Evolutionary conservation across 1,284 basidiomycete genomes (phyloP).

Genomic region (Apiotrichum gamsii): DNA sequence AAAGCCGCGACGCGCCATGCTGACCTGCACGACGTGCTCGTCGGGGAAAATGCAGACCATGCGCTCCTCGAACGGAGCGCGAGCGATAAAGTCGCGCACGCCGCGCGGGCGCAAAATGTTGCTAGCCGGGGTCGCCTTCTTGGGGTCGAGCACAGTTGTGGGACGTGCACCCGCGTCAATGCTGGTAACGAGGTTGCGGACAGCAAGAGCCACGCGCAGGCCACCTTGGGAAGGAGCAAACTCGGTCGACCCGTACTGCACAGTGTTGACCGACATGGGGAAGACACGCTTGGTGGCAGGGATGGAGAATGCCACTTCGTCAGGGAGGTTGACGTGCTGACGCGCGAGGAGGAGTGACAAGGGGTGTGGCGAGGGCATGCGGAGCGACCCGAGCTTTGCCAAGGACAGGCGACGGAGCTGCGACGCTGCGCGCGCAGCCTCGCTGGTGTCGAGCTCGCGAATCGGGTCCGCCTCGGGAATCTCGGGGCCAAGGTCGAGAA

Average conservation of each 20-base stretch:
- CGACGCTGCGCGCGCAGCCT: conserved; percentile 15
- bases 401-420: conserved; percentile 34
- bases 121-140: conserved; percentile 2
- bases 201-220: conserved; percentile 27
- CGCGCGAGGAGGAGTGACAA: conserved; percentile 29
- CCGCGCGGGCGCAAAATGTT: conserved; percentile 25
- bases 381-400: conserved; percentile 32
- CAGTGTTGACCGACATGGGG: conserved; percentile 34
- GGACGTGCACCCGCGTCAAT: conserved; percentile 31
- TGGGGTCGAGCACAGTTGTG: not conserved
- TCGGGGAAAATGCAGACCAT: conserved; percentile 31
- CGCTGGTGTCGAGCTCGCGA: conserved; percentile 1
- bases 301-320: conserved; percentile 39
- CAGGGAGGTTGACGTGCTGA: conserved; percentile 33
- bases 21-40: conserved; percentile 27
- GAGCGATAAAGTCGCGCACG: conserved; percentile 35
- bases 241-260: conserved; percentile 11
- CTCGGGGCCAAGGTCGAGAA: conserved; percentile 5
- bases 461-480: not conserved
- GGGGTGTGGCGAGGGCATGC: conserved; percentile 40
- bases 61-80: conserved; percentile 41
- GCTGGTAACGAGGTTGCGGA: conserved; percentile 24
- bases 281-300: conserved; percentile 35
- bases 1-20: conserved; percentile 38
- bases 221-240: conserved; percentile 11